Evolutionary conservation across 169 alveolate genomes (phyloP).

Genomic region (Eimeria acervulina): DNA sequence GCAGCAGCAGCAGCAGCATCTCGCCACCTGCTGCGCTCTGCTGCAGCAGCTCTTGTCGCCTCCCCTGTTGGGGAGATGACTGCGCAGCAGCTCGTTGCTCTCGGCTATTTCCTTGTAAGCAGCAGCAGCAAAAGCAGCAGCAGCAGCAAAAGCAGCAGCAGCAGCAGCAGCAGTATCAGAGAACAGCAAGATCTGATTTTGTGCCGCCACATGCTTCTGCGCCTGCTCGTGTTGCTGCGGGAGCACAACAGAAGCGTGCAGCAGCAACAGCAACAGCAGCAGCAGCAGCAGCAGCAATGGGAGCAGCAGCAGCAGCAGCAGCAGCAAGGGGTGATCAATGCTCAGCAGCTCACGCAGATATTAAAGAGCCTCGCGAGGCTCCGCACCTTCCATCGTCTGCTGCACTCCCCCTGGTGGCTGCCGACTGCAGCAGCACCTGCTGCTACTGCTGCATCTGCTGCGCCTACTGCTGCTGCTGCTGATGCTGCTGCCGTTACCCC

Average conservation of each 20-base stretch:
- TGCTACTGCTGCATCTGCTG: neutral
- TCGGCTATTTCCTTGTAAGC: conserved; percentile 33
- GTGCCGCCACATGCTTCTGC: conserved; percentile 26
- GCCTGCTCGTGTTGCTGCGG: conserved; percentile 14
- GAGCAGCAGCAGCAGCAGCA: conserved; percentile 48
- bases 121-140: conserved; percentile 5
- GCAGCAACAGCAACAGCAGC: neutral
- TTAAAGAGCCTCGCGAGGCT: conserved; percentile 32
- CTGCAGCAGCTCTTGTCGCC: neutral
- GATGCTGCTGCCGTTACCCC: too few relatives aligned
- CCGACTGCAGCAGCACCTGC: neutral
- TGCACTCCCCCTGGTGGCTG: neutral
- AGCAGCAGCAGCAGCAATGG: neutral
- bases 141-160: neutral
- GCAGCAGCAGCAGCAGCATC: conserved; percentile 9
- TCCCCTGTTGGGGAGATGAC: conserved; percentile 4
- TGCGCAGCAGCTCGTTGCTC: conserved; percentile 34
- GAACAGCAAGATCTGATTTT: neutral
- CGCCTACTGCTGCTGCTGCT: too few relatives aligned
- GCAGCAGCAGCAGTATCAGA: neutral
- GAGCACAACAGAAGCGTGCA: conserved; percentile 1
- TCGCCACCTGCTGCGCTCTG: conserved; percentile 42
- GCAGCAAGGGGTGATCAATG: neutral
- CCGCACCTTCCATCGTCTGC: neutral
- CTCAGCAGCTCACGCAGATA: neutral